A percentile compares a stretch with the other conserved stretches of the same genome.
phyloP scores from a whole-genome alignment of 768 basidiomycete genomes.

The Pleurotus tuber-regium region DNA sequence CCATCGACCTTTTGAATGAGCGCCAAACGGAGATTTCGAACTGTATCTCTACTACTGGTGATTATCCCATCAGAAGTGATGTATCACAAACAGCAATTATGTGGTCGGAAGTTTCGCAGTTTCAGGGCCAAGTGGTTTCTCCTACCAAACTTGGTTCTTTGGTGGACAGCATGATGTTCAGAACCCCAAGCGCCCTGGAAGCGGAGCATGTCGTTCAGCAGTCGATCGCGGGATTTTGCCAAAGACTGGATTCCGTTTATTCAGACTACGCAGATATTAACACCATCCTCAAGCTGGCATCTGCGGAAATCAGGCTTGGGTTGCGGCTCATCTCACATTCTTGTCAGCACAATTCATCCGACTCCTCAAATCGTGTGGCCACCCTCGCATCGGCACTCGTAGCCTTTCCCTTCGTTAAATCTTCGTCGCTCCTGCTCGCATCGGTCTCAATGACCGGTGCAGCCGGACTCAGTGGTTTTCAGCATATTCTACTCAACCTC shows the following conservation, averaged over 20 bases:
- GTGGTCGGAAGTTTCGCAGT: conserved; percentile 78
- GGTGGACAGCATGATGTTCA: conserved; percentile 29
- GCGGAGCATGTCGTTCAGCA: conserved; percentile 77
- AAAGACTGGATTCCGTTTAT: conserved; percentile 68
- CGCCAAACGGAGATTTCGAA: conserved; percentile 27
- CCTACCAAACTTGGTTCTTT: conserved; percentile 51
- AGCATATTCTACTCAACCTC: conserved; percentile 45
- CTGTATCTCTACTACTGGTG: conserved; percentile 27
- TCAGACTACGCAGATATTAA: conserved; percentile 70
- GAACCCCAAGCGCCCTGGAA: conserved; percentile 34
- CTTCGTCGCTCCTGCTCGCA: conserved; percentile 34
- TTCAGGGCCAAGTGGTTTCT: conserved; percentile 57
- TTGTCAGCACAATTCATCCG: conserved; percentile 12
- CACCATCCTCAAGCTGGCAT: conserved; percentile 60
- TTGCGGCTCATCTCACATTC: conserved; percentile 47
- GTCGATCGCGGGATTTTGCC: conserved; percentile 74
- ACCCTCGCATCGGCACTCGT: conserved; percentile 34
- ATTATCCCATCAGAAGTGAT: conserved; percentile 31
- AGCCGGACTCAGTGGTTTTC: conserved; percentile 32
- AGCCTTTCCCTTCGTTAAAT: conserved; percentile 52
- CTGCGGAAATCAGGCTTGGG: conserved; percentile 70
- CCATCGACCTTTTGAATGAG: conserved; percentile 42
- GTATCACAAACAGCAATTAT: conserved; percentile 54
- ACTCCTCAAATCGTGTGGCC: conserved; percentile 18
- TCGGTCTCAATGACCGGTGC: conserved; percentile 22